Evolutionary conservation across 139 green algal genomes (phyloP), one percentile per base, ranked within the genome.

Genomic region (Asterochloris erici): DNA sequence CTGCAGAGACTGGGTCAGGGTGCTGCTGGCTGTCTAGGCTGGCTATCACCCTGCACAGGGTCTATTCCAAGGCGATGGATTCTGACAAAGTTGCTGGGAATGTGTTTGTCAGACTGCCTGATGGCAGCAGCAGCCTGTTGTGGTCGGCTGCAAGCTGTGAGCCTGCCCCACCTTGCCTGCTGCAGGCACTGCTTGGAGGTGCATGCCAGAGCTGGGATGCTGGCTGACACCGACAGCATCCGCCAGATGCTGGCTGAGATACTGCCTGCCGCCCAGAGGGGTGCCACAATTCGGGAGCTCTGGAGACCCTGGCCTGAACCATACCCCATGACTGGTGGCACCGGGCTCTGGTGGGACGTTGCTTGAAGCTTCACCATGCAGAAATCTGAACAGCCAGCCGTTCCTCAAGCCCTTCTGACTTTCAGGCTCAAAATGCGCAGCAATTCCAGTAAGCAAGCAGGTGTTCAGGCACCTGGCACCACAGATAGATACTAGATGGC

Each of bases 121-220:
- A 2, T 6, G 38, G 2, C 38, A 54, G 2, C 38, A 54, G 38
- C 38, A 54, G 38, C 38, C 38, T 54, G 38, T 2, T 54, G 38
- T 54, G 6, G 38, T 6, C 6, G 38, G 38, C 38, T 10, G 38
- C 38, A 10, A 54, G 4, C 38, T 54, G 38, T 54, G 38, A 54
- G 38, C 38, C 38, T 54, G 38, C 6, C 38, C 38, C 6, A 6
- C 38, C 38, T n/a, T 71, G 66, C 17, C 27, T 14, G 28, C 73
- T 81, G 14, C 84, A 89, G n/a, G 85, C 77, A 95, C 81, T 97
- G 94, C 86, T 81, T 96, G 81, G 78, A 94, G 78, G 93, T 93
- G 28, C 90, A 96, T 73, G 90, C 86, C 6, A 84, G 86, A 0
- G 91, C 91, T 9, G 89, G 79, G 9, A 85, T 97, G 66, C 70